phyloP scores from a whole-genome alignment of 2,329 filamentous ascomycete genomes.

The Tolypocladium album region DNA sequence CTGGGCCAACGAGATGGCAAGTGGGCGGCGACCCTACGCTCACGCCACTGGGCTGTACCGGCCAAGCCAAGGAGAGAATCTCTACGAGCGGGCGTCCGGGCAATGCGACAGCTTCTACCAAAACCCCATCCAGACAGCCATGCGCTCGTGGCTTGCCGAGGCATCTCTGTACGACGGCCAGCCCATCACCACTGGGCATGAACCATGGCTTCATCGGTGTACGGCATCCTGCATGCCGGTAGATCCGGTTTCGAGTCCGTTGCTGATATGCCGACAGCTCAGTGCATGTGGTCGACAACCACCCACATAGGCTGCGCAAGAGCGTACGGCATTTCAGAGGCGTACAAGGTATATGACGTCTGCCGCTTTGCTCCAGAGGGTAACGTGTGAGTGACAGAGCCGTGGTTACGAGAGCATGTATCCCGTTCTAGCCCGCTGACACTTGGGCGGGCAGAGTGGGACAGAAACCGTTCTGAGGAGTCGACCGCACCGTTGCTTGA shows the following conservation, averaged over 20 bases:
- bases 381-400: slow-evolving; percentile 19
- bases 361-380: slow-evolving; percentile 23
- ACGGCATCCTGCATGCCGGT: slow-evolving; percentile 4
- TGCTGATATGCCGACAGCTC: slow-evolving; percentile 12
- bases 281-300: slow-evolving; percentile 23
- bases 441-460: slow-evolving; percentile 11
- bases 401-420: not conserved
- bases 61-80: slow-evolving; percentile 22
- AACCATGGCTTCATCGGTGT: slow-evolving; percentile 27
- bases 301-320: slow-evolving; percentile 22
- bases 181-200: slow-evolving; percentile 19
- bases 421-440: not conserved
- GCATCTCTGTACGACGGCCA: slow-evolving; percentile 17
- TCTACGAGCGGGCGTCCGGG: slow-evolving; percentile 18
- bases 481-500: too few species aligned
- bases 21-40: slow-evolving; percentile 15
- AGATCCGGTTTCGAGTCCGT: not conserved
- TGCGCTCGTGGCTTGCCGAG: slow-evolving; percentile 19
- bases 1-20: slow-evolving; percentile 23
- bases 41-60: slow-evolving; percentile 19
- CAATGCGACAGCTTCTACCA: slow-evolving; percentile 18
- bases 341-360: slow-evolving; percentile 21
- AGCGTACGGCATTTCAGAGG: slow-evolving; percentile 17
- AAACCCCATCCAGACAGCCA: slow-evolving; percentile 17
- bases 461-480: slow-evolving; percentile 13